Conservation (phyloP, 75 land plant genomes). For the Pinus taeda region DNA sequence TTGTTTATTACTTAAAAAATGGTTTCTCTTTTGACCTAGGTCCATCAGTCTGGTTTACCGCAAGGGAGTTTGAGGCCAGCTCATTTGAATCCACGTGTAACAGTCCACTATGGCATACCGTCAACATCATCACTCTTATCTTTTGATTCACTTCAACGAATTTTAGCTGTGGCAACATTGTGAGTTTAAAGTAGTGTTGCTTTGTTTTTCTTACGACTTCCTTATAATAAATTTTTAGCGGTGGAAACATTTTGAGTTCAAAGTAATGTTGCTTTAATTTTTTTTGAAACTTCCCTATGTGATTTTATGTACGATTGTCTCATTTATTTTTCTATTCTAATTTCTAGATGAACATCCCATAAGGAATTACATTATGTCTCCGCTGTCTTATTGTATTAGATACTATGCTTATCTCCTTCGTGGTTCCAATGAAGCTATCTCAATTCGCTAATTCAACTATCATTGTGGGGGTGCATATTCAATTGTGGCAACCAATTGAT, state of each 20-base stretch:
- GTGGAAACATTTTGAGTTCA: constrained; percentile 7
- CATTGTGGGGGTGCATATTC: not conserved
- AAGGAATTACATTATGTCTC: not conserved
- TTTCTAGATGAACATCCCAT: not conserved
- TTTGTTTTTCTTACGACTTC: not conserved
- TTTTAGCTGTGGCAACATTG: constrained; percentile 15
- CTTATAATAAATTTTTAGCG: not conserved
- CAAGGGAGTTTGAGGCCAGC: not conserved
- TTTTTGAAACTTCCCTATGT: not conserved
- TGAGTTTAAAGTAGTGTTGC: constrained; percentile 3
- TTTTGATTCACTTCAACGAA: too few relatives aligned
- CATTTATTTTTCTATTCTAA: not conserved
- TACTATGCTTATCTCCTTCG: not conserved
- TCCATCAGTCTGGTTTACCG: not conserved
- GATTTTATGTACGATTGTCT: not conserved
- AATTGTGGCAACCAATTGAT: not conserved
- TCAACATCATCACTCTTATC: too few relatives aligned
- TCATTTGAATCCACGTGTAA: too few relatives aligned
- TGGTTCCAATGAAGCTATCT: not conserved
- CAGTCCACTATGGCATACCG: too few relatives aligned
- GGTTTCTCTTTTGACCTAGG: not conserved
- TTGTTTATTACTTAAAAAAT: too few relatives aligned
- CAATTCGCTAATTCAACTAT: not conserved
- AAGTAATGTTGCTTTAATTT: not conserved
- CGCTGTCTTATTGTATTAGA: not conserved